Percentiles rank a stretch among this genome's conserved stretches.
Conservation (phyloP, 2,329 filamentous ascomycete species). For the Colletotrichum lupini region DNA sequence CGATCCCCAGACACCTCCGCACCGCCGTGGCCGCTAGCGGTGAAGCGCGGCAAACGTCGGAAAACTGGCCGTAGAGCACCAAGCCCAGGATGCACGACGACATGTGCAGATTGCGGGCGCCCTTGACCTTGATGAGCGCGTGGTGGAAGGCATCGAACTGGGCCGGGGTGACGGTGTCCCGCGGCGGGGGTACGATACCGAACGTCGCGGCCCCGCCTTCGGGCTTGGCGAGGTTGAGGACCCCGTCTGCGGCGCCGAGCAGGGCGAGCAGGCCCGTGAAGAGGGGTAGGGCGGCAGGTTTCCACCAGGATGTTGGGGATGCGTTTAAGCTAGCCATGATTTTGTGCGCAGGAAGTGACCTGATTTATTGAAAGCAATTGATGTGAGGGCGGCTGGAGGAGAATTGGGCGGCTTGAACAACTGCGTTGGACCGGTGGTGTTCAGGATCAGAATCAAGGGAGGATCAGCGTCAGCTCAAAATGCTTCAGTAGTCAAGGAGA, state of each 20-base stretch:
- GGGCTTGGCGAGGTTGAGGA: conserved; percentile 25
- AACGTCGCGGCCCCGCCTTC: conserved; percentile 27
- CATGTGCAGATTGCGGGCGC: conserved; percentile 32
- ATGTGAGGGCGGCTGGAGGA: neutral
- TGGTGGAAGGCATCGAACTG: conserved; percentile 32
- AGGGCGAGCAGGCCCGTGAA: conserved; percentile 30
- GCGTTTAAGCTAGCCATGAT: conserved; percentile 3
- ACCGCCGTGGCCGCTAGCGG: conserved; percentile 16
- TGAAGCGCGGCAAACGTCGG: conserved; percentile 21
- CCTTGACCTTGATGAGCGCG: conserved; percentile 32
- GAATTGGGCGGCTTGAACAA: neutral
- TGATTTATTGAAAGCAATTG: neutral
- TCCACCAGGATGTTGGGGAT: conserved; percentile 23
- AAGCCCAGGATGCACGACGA: conserved; percentile 19
- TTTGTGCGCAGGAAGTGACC: neutral
- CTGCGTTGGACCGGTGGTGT: neutral
- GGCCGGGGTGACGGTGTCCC: conserved; percentile 10
- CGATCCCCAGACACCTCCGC: conserved; percentile 21
- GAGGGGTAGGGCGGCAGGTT: conserved; percentile 20
- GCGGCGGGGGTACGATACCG: conserved; percentile 20
- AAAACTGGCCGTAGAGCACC: conserved; percentile 22
- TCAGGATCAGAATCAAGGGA: neutral
- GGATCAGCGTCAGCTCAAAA: neutral
- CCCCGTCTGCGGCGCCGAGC: conserved; percentile 23
- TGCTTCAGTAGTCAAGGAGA: neutral